These are phyloP conservation scores for Collybiopsis luxurians DNA, from an alignment of 768 basidiomycete genomes.

Conservation along the genomic window DNA sequence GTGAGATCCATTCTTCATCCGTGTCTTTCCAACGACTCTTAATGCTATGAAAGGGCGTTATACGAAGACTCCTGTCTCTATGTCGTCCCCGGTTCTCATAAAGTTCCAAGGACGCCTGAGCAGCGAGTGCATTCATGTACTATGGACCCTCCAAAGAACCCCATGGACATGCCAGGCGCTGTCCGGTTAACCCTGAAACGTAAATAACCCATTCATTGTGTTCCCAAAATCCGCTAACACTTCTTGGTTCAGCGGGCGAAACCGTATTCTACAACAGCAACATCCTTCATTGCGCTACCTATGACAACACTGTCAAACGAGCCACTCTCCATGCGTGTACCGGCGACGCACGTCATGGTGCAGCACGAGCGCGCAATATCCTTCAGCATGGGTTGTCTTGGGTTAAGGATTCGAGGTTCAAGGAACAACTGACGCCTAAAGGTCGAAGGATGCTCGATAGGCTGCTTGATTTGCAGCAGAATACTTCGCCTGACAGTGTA, in stretches of 20 bases:
- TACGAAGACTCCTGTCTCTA: conserved; percentile 68
- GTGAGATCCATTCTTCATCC: no score
- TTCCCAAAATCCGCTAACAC: neutral
- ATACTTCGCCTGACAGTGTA: neutral
- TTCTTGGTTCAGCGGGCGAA: conserved; percentile 51
- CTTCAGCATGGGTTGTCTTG: conserved; percentile 72
- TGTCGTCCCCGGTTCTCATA: conserved; percentile 70
- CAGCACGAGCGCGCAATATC: conserved; percentile 63
- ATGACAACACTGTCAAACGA: conserved; percentile 45
- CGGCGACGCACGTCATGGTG: conserved; percentile 61
- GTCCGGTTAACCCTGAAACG: conserved; percentile 54
- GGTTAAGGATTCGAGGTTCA: conserved; percentile 50
- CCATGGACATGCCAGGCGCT: conserved; percentile 69
- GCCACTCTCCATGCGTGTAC: conserved; percentile 72
- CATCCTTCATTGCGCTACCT: conserved; percentile 72
- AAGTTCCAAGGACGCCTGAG: conserved; percentile 46
- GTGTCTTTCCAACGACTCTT: no score
- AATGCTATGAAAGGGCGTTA: no score
- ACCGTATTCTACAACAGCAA: conserved; percentile 82
- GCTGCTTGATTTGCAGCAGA: neutral
- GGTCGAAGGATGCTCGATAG: conserved; percentile 4
- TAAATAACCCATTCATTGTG: conserved; percentile 23
- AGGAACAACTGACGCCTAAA: conserved; percentile 4
- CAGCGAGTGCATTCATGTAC: conserved; percentile 58
- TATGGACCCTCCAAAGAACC: conserved; percentile 49